Percentiles rank a stretch among this genome's conserved stretches.
Evolutionary conservation across 768 basidiomycete species (phyloP).

Genomic region (Tricholoma sp.): DNA sequence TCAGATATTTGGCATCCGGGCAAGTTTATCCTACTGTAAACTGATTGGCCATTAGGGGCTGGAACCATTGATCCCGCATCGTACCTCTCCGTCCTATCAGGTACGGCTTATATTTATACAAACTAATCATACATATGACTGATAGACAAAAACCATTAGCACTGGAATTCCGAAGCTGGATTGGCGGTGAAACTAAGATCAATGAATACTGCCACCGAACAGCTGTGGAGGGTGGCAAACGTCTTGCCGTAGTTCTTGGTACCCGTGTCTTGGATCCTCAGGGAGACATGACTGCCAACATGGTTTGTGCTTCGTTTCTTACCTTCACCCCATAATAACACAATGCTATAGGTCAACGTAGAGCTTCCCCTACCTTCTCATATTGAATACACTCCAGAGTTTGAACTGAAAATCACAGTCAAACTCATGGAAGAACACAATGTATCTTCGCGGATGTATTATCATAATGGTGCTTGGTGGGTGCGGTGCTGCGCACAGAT

Average conservation of each 20-base stretch:
- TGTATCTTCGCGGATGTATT: constrained; percentile 27
- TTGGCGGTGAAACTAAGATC: constrained; percentile 76
- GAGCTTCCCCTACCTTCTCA: constrained; percentile 24
- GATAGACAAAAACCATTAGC: constrained; percentile 31
- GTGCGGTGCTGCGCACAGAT: constrained; percentile 35
- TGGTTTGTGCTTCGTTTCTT: constrained; percentile 40
- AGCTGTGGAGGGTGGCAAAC: constrained; percentile 62
- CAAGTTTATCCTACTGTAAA: background rate
- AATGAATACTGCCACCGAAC: constrained; percentile 59
- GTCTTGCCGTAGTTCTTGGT: constrained; percentile 53
- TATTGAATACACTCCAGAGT: constrained; percentile 11
- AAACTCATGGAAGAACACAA: constrained; percentile 26
- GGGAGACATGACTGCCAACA: constrained; percentile 58
- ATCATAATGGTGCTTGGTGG: constrained; percentile 36
- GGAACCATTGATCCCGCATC: constrained; percentile 57
- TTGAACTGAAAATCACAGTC: constrained; percentile 19
- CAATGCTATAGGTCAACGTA: background rate
- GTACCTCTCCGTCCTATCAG: constrained; percentile 39
- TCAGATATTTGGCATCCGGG: constrained; percentile 5
- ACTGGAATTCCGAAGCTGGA: constrained; percentile 62
- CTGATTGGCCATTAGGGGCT: constrained; percentile 41
- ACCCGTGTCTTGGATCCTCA: constrained; percentile 56
- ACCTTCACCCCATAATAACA: background rate
- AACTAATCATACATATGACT: background rate
- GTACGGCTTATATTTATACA: background rate